Evolutionary conservation across 164 flowering plant genomes (phyloP), one percentile per base, ranked within the genome.

Genomic region (Pachysandra terminalis): DNA sequence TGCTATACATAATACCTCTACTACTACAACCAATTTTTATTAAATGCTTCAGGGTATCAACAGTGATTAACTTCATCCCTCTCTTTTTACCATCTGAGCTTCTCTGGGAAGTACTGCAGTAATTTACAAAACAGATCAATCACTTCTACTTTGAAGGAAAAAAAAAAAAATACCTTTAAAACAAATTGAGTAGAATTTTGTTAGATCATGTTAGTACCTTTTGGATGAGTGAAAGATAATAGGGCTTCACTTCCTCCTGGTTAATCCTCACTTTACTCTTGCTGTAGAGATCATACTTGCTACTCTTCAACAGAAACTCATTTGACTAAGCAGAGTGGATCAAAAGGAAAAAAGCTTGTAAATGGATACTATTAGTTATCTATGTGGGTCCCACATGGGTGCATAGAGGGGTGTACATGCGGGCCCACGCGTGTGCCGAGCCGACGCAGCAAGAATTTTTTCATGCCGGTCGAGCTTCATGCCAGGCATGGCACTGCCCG

Each of bases 241-340:
- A 80, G 10, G 81, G 79, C 60, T 74, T 77, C 61, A 79, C 84
- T 67, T 74, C 70, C 26, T 74, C 81, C 37, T 56, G 61, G 70
- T 80, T 64, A 59, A 81, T 55, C 63, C 69, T 72, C 21, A 76
- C 84, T 61, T 81, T 79, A 77, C 84, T 79, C 69, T 81, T 79
- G 74, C 79, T 81, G 53, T 81, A 81, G n/a, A 81, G 78, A 66
- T 81, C 84, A 62, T 79, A 81, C 48, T 81, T 81, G 77, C 84
- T 81, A 79, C 41, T 19, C 59, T 37, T 58, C 12, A 21, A 23
- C 25, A 56, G 17, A 61, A 8, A 61, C 0, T n/a, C n/a, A n/a
- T n/a, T n/a, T n/a, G n/a, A n/a, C n/a, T n/a, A n/a, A n/a, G n/a
- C n/a, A n/a, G n/a, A n/a, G n/a, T n/a, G n/a, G n/a, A n/a, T n/a